Conservation (phyloP, 1,284 basidiomycete species). For the Tilletia indica region DNA sequence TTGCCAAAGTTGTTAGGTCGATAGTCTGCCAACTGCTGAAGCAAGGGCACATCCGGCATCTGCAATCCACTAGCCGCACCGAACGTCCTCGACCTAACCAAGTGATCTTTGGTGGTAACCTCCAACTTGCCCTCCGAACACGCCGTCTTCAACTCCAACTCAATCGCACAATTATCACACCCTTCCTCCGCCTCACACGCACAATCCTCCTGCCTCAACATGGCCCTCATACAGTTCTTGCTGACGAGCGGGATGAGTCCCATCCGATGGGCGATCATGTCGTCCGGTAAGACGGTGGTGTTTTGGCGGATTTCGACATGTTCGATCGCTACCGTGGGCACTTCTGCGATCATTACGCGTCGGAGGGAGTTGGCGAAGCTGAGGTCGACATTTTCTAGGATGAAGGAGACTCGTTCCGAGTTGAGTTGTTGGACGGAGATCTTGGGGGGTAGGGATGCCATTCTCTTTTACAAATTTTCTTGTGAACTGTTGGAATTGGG, state of each 20-base stretch:
- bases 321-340: slow-evolving; percentile 72
- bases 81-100: slow-evolving; percentile 45
- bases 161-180: slow-evolving; percentile 78
- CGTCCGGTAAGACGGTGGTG: slow-evolving; percentile 90
- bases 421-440: slow-evolving; percentile 29
- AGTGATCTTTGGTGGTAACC: slow-evolving; percentile 65
- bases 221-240: slow-evolving; percentile 43
- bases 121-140: slow-evolving; percentile 71
- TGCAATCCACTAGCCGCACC: slow-evolving; percentile 14
- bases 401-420: slow-evolving; percentile 45
- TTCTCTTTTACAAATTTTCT: background rate
- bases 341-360: slow-evolving; percentile 53
- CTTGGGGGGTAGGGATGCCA: background rate
- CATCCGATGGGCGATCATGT: slow-evolving; percentile 92
- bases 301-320: slow-evolving; percentile 90
- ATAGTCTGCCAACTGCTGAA: background rate
- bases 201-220: slow-evolving; percentile 69
- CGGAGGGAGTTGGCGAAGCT: slow-evolving; percentile 54
- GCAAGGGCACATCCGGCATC: background rate
- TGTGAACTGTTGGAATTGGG: too few species aligned
- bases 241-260: slow-evolving; percentile 91
- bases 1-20: background rate
- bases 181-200: slow-evolving; percentile 67
- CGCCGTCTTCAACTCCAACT: slow-evolving; percentile 69
- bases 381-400: slow-evolving; percentile 52